Percentiles rank a stretch among this genome's conserved stretches.
Conservation (phyloP, 208 protist species). For the Jaenimonas drosophilae region DNA sequence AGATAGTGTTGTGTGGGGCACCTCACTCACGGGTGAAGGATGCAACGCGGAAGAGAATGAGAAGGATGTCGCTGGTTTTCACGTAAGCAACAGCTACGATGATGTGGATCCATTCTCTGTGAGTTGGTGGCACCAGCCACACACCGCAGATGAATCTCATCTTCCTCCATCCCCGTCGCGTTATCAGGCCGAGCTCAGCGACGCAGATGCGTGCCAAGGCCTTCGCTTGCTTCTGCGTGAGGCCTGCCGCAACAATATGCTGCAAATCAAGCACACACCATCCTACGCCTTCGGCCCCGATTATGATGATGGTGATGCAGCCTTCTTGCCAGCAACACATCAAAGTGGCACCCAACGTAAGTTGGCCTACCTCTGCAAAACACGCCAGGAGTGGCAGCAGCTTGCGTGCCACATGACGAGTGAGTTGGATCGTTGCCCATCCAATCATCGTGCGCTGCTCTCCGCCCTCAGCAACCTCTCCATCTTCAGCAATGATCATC, state of each 20-base stretch:
- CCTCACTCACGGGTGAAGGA: too few species aligned
- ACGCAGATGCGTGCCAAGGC: too few species aligned
- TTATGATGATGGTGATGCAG: constrained; percentile 12
- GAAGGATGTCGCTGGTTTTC: too few species aligned
- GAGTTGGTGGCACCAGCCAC: too few species aligned
- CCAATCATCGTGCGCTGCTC: constrained; percentile 11
- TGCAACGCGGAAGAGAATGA: too few species aligned
- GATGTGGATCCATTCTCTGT: too few species aligned
- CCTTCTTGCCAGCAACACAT: constrained; percentile 11
- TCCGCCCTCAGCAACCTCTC: constrained; percentile 15
- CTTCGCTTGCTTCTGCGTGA: constrained; percentile 26
- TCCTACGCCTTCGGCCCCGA: constrained; percentile 4
- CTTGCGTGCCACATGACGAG: constrained; percentile 18
- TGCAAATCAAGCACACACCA: constrained; percentile 1
- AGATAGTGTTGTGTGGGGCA: too few species aligned
- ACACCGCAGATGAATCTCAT: too few species aligned
- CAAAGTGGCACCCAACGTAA: constrained; percentile 7
- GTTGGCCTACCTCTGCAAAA: constrained; percentile 12
- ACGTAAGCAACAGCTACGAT: too few species aligned
- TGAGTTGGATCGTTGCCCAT: constrained; percentile 14
- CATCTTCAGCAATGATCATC: constrained; percentile 18
- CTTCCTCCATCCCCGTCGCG: too few species aligned
- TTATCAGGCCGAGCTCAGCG: too few species aligned
- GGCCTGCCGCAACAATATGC: constrained; percentile 21
- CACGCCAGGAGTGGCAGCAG: constrained; percentile 15